Evolutionary conservation across 1,284 basidiomycete genomes (phyloP).

Genomic region (Ustilago esculenta): DNA sequence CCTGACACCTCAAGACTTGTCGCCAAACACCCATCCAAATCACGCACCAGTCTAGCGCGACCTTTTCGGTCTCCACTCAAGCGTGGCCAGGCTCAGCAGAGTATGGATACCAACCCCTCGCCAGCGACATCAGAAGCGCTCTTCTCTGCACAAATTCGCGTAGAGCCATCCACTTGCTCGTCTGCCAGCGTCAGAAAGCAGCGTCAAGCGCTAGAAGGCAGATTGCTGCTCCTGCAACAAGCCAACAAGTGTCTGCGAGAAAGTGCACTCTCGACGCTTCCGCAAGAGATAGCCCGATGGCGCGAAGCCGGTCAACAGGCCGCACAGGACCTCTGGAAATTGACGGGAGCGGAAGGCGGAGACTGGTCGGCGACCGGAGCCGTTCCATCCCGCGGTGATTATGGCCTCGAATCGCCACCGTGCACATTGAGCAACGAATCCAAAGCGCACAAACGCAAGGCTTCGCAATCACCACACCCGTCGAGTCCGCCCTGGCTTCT

Average conservation of each 20-base stretch:
- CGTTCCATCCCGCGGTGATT: conserved; percentile 20
- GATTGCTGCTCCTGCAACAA: conserved; percentile 32
- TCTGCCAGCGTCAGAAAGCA: conserved; percentile 17
- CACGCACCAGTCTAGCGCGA: conserved; percentile 5
- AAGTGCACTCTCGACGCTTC: conserved; percentile 16
- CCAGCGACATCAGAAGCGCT: background rate
- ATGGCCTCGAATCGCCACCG: conserved; percentile 36
- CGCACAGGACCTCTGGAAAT: conserved; percentile 41
- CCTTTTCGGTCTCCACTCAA: conserved; percentile 33
- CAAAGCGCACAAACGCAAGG: conserved; percentile 8
- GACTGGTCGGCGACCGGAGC: conserved; percentile 20
- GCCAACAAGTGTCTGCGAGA: conserved; percentile 37
- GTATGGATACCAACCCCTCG: conserved; percentile 3
- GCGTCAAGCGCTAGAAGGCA: conserved; percentile 28
- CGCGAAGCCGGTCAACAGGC: conserved; percentile 38
- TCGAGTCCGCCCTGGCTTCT: conserved; percentile 9
- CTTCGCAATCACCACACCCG: conserved; percentile 6
- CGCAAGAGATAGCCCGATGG: conserved; percentile 33
- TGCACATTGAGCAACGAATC: background rate
- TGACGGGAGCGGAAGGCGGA: conserved; percentile 35
- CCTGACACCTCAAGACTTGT: conserved; percentile 4
- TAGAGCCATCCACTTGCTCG: background rate
- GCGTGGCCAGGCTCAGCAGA: conserved; percentile 1
- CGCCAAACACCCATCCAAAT: background rate
- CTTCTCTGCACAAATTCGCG: background rate